These are phyloP conservation scores for Staphylotrichum tortipilum DNA, from an alignment of 495 filamentous ascomycete species.

Conservation along the genomic window DNA sequence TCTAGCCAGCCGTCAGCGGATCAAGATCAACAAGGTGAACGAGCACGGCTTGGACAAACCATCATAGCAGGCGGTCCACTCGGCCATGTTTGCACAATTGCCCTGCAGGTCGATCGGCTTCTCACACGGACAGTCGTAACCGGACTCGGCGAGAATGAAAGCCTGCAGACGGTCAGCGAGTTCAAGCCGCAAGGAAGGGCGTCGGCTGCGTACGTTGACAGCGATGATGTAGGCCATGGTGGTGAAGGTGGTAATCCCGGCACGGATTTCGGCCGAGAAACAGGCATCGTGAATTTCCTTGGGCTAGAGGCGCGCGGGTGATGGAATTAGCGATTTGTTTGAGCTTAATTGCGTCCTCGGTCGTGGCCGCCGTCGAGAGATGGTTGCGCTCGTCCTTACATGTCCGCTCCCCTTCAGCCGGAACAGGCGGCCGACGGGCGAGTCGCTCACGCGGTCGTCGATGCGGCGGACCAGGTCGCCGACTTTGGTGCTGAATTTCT, in stretches of 20 bases:
- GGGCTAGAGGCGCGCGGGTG: conserved; percentile 33
- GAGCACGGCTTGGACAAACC: conserved; percentile 13
- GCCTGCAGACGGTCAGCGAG: conserved; percentile 22
- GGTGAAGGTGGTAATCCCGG: conserved; percentile 76
- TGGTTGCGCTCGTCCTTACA: conserved; percentile 36
- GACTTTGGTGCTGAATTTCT: neutral
- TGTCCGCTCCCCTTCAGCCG: conserved; percentile 63
- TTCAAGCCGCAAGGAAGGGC: no score
- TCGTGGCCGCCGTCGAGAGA: no score
- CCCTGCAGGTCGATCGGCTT: conserved; percentile 15
- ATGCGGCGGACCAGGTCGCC: conserved; percentile 8
- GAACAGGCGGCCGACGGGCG: conserved; percentile 60
- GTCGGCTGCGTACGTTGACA: conserved; percentile 45
- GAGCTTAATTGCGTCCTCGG: neutral
- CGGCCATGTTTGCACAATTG: conserved; percentile 40
- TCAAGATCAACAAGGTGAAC: neutral
- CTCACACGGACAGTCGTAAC: conserved; percentile 64
- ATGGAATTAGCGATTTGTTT: neutral
- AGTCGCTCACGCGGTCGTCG: conserved; percentile 31
- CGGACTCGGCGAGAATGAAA: conserved; percentile 49
- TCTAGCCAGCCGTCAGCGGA: conserved; percentile 27
- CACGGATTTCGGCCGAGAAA: conserved; percentile 70
- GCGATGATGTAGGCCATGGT: conserved; percentile 78
- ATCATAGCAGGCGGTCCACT: conserved; percentile 36
- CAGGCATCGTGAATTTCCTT: conserved; percentile 49